Base-by-base conservation (phyloP, 768 basidiomycete species). In the Lactarius akahatsu region DNA sequence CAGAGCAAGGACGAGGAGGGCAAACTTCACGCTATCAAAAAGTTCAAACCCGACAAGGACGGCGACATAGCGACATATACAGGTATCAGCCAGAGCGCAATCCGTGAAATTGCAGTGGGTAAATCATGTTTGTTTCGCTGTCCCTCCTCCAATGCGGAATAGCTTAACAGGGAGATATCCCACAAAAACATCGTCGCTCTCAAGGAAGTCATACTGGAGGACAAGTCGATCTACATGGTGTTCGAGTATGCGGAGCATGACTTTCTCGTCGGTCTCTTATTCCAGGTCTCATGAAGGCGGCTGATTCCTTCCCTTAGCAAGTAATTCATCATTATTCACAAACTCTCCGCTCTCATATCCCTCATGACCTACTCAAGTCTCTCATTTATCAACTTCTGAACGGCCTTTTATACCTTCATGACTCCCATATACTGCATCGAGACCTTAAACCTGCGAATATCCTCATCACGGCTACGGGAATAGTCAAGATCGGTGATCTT, bases 1-100 rank as follows among this genome's bases (percentile, higher is more conserved):
- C 85, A 88, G 73, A 90, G 89, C 73, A 80, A 85, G 56, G 90
- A 88, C 15, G 82, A 86, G 3, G 87, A 89, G 50, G 85, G 82
- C 2, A 81, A 79, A 69, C 83, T 96, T 57, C 90, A 95, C 71
- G 97, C 97, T 7, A 98, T 99, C 80, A 99, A 99, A 82, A 99
- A 98, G 77, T 98, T 98, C 82, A 99, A 99, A 74, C 97, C 96
- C 0, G 97, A 99, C 82, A 98, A 98, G 77, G 97, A 99, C 79
- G 96, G 96, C 26, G 97, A 98, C 74, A 88, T 95, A 1, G 79
- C 90, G 60, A 94, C 94, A 0, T 99, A 98, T 76, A 98, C 96
- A 11, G 97, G 96, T 2, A 94, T 99, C 72, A 96, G 93, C 75
- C 97, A 99, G 79, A 96, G 94, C 77, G 97, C 96, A 4, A 93